Conservation (phyloP, 306 rosid genomes). For the Rubus idaeus region DNA sequence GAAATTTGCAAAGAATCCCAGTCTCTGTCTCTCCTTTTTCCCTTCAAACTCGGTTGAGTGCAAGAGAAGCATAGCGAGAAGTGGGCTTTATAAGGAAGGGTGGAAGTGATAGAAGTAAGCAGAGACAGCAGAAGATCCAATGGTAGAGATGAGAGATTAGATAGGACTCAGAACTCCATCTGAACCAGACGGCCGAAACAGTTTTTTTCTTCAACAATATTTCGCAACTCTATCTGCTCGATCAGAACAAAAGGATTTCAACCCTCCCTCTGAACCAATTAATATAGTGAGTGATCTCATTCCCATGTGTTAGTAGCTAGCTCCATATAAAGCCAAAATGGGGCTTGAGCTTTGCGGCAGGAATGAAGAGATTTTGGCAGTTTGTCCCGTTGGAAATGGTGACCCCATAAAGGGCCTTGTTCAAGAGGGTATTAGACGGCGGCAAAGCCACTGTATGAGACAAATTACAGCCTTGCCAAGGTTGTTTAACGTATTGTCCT, state of each 20-base stretch:
- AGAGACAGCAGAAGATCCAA: slow-evolving; percentile 28
- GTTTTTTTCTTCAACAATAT: slow-evolving; percentile 12
- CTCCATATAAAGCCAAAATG: neutral
- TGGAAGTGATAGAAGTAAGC: slow-evolving; percentile 19
- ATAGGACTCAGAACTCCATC: slow-evolving; percentile 7
- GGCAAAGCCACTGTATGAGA: slow-evolving; percentile 32
- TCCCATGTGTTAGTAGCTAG: neutral
- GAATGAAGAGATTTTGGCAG: slow-evolving; percentile 17
- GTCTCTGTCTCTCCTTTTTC: neutral
- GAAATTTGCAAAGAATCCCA: neutral
- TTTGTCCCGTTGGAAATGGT: slow-evolving; percentile 24
- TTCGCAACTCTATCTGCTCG: slow-evolving; percentile 1
- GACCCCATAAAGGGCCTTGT: slow-evolving; percentile 10
- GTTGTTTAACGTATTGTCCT: slow-evolving; percentile 15
- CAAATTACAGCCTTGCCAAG: slow-evolving; percentile 29
- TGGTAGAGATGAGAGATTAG: slow-evolving; percentile 19
- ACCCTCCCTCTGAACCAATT: neutral
- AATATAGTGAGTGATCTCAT: neutral
- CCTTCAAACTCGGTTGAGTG: neutral
- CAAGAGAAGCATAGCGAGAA: slow-evolving; percentile 9
- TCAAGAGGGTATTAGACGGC: slow-evolving; percentile 16
- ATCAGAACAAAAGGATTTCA: slow-evolving; percentile 9
- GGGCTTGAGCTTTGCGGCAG: slow-evolving; percentile 5
- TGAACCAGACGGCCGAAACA: slow-evolving; percentile 27
- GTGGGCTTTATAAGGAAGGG: slow-evolving; percentile 13